Evolutionary conservation across 202 grass and related monocot species (phyloP).

Genomic region (Alloteropsis angusta): DNA sequence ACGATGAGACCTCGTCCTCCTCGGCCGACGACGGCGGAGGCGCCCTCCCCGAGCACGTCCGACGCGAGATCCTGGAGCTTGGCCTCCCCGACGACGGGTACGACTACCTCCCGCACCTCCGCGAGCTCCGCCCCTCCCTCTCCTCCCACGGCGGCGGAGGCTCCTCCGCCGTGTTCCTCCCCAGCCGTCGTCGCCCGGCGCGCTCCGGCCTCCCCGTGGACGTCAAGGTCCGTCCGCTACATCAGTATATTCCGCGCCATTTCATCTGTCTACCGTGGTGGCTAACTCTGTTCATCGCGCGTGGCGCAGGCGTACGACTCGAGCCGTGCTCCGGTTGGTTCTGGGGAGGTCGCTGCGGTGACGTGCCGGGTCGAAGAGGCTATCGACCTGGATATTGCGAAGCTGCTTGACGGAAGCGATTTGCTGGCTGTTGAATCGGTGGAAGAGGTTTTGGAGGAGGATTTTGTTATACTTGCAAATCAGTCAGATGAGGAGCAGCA

Average conservation of each 20-base stretch:
- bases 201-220: slow-evolving; percentile 35
- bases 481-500: slow-evolving; percentile 29
- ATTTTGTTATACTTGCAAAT: slow-evolving; percentile 71
- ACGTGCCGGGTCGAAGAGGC: slow-evolving; percentile 29
- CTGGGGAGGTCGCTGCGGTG: background rate
- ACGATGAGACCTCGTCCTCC: background rate
- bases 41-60: slow-evolving; percentile 43
- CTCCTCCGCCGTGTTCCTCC: slow-evolving; percentile 43
- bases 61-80: slow-evolving; percentile 59
- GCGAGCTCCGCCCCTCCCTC: slow-evolving; percentile 49
- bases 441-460: slow-evolving; percentile 67
- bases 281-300: background rate
- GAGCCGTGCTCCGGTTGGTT: slow-evolving; percentile 25
- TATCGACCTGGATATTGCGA: slow-evolving; percentile 49
- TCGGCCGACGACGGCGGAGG: background rate
- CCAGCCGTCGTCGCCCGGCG: slow-evolving; percentile 35
- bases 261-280: background rate
- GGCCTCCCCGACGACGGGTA: slow-evolving; percentile 87
- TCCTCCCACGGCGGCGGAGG: slow-evolving; percentile 45
- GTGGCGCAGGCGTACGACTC: slow-evolving; percentile 59
- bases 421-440: slow-evolving; percentile 20
- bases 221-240: slow-evolving; percentile 42
- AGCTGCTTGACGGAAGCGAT: slow-evolving; percentile 46
- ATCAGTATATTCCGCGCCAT: background rate
- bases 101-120: slow-evolving; percentile 77